Base-by-base conservation (phyloP, 129 eudicot species). In the Smallanthus sonchifolius region DNA sequence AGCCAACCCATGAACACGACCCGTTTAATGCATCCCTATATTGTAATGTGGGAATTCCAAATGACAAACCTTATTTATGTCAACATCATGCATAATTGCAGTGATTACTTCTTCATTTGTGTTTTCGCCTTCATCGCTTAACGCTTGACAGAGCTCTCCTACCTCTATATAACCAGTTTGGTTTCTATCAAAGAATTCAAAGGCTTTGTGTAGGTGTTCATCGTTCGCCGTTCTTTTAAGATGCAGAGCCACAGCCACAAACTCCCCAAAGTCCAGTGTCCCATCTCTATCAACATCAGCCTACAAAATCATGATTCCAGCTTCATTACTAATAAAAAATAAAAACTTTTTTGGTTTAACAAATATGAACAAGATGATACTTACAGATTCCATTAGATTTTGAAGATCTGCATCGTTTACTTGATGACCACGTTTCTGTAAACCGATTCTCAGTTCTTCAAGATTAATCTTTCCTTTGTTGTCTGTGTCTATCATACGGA, bases 201-300 rank as follows among this genome's bases (percentile, higher is more conserved):
- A 88, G 45, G 95, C 95, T 83, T 86, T 83, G 30, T 70, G 88
- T 20, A 86, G 76, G 75, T 88, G 95, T 16, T 88, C 91, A 62
- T 88, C 91, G 39, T 90, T 90, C 34, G 89, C 89, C 89, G 82
- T 85, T 77, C 70, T 87, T 67, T 80, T 85, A 16, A 90, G 83
- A 76, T 90, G 93, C 51, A 90, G 75, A 0, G 87, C 77, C 32
- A 86, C 86, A 72, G 93, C 93, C 75, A 83, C 81, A 73, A 90
- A 90, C 77, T 90, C 96, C 56, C 87, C 87, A 34, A 81, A 87
- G 64, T 85, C 79, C 43, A 90, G 56, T 28, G 84, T 72, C 76
- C 96, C 93, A 70, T 90, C 96, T 65, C 84, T 84, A 81, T 90
- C 93, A 54, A 75, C 85, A 80, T 90, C 96, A 35, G 91, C 93